These are phyloP conservation scores for Pestalotiopsis sp. DNA, from an alignment of 2,329 filamentous ascomycete genomes.

Conservation along the genomic window DNA sequence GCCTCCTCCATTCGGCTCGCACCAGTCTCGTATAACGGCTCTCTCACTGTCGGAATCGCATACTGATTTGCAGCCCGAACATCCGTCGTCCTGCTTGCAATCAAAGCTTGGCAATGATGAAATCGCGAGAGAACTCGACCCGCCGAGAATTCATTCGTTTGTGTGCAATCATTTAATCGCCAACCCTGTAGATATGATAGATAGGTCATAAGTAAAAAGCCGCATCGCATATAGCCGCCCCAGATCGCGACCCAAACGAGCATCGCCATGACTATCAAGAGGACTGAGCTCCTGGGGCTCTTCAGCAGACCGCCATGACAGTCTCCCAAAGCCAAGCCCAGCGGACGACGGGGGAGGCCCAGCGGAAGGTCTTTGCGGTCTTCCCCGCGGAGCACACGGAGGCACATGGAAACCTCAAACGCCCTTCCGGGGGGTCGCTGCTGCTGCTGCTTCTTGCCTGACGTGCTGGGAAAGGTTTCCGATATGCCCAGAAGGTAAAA, in stretches of 20 bases:
- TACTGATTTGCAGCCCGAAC: no score
- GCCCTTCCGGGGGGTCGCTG: background rate
- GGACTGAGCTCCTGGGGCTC: background rate
- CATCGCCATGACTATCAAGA: background rate
- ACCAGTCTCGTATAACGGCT: background rate
- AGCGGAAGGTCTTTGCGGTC: conserved; percentile 5
- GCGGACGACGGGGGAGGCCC: background rate
- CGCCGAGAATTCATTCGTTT: background rate
- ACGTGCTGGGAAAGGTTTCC: background rate
- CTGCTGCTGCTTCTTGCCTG: background rate
- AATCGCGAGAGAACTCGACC: background rate
- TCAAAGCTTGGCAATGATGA: no score
- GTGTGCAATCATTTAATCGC: background rate
- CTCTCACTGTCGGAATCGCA: background rate
- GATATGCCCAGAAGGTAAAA: background rate
- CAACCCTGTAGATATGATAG: background rate
- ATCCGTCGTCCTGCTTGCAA: no score
- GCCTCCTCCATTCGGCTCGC: background rate
- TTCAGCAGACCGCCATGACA: background rate
- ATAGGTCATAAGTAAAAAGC: background rate
- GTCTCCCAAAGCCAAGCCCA: no score
- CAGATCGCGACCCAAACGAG: conserved; percentile 3
- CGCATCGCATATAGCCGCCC: background rate
- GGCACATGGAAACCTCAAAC: background rate
- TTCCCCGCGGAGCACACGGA: background rate